Conservation (phyloP, 2,329 filamentous ascomycete species). For the Fusarium globosum region DNA sequence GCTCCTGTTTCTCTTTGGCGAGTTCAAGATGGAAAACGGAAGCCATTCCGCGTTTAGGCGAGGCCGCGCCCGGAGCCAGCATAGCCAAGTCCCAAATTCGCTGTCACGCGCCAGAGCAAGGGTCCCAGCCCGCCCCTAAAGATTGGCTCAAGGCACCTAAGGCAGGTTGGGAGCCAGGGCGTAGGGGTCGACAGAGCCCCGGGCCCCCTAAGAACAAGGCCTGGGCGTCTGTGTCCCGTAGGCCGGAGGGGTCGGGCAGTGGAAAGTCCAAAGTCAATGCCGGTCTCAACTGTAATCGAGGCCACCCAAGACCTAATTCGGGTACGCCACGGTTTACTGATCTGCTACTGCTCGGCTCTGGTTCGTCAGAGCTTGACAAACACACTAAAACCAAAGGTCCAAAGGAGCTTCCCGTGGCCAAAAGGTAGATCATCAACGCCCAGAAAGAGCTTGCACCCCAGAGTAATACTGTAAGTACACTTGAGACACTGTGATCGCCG, state of each 20-base stretch:
- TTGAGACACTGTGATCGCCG: conserved; percentile 14
- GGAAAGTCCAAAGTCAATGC: conserved; percentile 24
- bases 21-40: conserved; percentile 28
- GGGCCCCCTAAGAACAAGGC: conserved; percentile 1
- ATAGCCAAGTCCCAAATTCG: conserved; percentile 16
- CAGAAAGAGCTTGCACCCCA: background rate
- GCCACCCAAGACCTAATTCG: conserved; percentile 41
- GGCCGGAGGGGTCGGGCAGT: conserved; percentile 5
- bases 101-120: conserved; percentile 44
- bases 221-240: conserved; percentile 20
- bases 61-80: conserved; percentile 31
- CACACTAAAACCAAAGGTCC: conserved; percentile 23
- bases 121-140: conserved; percentile 21
- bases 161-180: conserved; percentile 22
- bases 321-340: conserved; percentile 26
- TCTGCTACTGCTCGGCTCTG: conserved; percentile 37
- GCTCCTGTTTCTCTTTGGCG: conserved; percentile 10
- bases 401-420: conserved; percentile 38
- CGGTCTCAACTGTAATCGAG: conserved; percentile 37
- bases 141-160: conserved; percentile 11
- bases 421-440: conserved; percentile 10
- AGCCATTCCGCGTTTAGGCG: conserved; percentile 44
- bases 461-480: background rate
- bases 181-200: conserved; percentile 4
- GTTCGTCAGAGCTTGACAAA: conserved; percentile 27